Evolutionary conservation across 495 filamentous ascomycete species (phyloP), one percentile per base, ranked within the genome.

Genomic region (Trichoderma virens): DNA sequence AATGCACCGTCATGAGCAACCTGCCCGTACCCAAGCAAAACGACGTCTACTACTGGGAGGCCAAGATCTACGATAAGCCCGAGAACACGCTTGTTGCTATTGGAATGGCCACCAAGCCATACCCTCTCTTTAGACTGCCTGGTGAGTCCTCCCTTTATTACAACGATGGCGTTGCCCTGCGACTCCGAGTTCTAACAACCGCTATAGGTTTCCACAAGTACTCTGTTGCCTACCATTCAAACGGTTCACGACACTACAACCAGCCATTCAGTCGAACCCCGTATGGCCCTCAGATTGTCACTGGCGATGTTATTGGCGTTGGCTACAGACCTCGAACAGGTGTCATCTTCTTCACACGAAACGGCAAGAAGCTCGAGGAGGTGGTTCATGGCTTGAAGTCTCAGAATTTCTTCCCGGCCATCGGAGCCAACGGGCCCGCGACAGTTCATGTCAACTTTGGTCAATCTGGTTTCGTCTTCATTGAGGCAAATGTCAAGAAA

Each of bases 401-500:
- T 3, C 94, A 96, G 69, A 98, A 98, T 71, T 89, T 98, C 75
- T 98, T 98, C 76, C 94, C 94, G 1, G 93, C 94, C 0, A 82
- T 98, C 43, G 94, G 94, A 56, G 93, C 94, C 25, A 97, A 93
- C 71, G 94, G 94, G 1, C 94, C 94, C 9, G 91, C 90, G 71
- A 87, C 86, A 18, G 82, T 98, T 5, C 93, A 98, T 73, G 94
- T 98, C 69, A 98, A 98, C 73, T 97, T 98, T 73, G 94, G 94
- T 3, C 94, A 98, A 72, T 88, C 92, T 68, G 94, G 94, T 45
- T 98, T 97, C 69, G 94, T 98, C 20, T 98, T 97, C 71, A 98
- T 98, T 71, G 94, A 98, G 76, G 94, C 92, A 51, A 98, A 98
- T 68, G 94, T 98, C 41, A 98, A 98, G 83, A 98, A 97, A 82